These are phyloP conservation scores for Torulaspora indica DNA, from an alignment of 805 yeast species.

Conservation along the genomic window DNA sequence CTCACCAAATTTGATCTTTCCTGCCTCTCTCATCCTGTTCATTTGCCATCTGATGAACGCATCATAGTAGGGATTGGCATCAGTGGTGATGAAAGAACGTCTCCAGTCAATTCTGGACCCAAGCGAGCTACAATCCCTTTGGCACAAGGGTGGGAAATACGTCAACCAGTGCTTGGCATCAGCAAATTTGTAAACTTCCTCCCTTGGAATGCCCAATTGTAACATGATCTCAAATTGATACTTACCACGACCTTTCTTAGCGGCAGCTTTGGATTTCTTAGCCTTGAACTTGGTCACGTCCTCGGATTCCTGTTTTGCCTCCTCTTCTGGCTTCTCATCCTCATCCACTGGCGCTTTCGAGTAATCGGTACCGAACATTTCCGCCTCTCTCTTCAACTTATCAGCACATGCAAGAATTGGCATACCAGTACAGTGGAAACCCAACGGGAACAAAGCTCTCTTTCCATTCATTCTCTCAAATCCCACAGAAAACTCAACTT, in stretches of 20 bases:
- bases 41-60: slow-evolving; percentile 96
- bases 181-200: slow-evolving; percentile 82
- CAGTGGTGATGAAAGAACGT: slow-evolving; percentile 92
- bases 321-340: slow-evolving; percentile 40
- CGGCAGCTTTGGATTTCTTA: slow-evolving; percentile 88
- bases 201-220: slow-evolving; percentile 81
- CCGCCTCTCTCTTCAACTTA: slow-evolving; percentile 87
- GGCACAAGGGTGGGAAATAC: slow-evolving; percentile 86
- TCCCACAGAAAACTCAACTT: slow-evolving; percentile 87
- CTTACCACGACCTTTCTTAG: slow-evolving; percentile 90
- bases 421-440: slow-evolving; percentile 99
- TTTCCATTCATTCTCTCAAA: slow-evolving; percentile 93
- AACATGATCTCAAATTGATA: slow-evolving; percentile 95
- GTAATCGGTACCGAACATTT: slow-evolving; percentile 81
- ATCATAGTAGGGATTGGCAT: slow-evolving; percentile 91
- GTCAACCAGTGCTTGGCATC: slow-evolving; percentile 88
- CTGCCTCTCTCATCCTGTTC: slow-evolving; percentile 74
- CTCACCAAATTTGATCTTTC: slow-evolving; percentile 96
- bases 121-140: slow-evolving; percentile 68
- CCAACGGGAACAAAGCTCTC: slow-evolving; percentile 88
- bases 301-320: slow-evolving; percentile 45
- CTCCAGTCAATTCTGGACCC: slow-evolving; percentile 99
- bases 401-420: slow-evolving; percentile 96
- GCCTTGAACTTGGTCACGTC: slow-evolving; percentile 91
- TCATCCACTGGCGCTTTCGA: slow-evolving; percentile 60